Conservation (phyloP, 495 filamentous ascomycete genomes). For the Pyronema omphalodes region DNA sequence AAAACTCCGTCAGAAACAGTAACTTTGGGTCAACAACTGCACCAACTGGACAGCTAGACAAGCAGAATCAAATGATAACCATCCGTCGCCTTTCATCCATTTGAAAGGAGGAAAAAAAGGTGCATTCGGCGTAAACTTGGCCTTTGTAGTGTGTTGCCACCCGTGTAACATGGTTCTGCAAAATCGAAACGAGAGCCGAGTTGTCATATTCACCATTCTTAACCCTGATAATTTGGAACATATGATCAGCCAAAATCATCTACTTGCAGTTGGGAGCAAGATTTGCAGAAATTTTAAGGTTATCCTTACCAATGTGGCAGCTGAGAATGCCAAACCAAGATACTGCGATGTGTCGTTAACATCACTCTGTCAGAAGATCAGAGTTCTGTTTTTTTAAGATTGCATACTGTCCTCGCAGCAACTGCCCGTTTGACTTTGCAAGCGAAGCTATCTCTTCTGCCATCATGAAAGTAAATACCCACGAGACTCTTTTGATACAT, state of each 20-base stretch:
- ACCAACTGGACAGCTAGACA: no score
- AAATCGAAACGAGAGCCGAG: slow-evolving; percentile 32
- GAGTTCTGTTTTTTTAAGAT: slow-evolving; percentile 46
- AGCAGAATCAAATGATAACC: no score
- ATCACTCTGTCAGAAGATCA: no score
- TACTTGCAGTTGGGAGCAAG: no score
- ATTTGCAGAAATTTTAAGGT: no score
- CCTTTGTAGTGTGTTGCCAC: slow-evolving; percentile 41
- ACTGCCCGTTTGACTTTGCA: slow-evolving; percentile 36
- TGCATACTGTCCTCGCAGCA: slow-evolving; percentile 43
- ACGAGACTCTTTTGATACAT: slow-evolving; percentile 30
- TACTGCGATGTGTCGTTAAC: no score
- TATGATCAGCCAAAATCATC: no score
- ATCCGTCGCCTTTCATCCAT: no score
- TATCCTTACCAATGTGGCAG: no score
- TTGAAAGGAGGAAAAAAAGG: no score
- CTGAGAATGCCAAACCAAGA: no score
- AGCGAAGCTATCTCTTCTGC: slow-evolving; percentile 43
- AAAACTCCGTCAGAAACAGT: background rate
- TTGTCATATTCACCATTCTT: slow-evolving; percentile 31
- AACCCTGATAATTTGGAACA: slow-evolving; percentile 30
- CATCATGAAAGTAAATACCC: slow-evolving; percentile 33
- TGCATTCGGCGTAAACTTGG: slow-evolving; percentile 30
- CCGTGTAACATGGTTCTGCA: slow-evolving; percentile 41
- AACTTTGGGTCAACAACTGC: background rate